phyloP scores from a whole-genome alignment of 2,329 filamentous ascomycete species.

The Fusarium liriodendri region DNA sequence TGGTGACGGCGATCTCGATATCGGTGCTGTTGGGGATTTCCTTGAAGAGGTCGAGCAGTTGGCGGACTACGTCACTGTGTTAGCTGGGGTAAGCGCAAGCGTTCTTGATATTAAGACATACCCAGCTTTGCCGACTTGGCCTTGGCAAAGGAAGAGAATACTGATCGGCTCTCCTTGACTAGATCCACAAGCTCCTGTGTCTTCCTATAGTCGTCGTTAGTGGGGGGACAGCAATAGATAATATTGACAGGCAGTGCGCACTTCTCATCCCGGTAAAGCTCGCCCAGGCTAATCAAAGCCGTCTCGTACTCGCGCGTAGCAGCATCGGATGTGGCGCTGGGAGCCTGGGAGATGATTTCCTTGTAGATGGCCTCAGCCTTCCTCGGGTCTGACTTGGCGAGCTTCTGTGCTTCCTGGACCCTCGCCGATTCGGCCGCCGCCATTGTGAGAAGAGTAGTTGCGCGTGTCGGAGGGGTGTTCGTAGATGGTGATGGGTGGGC shows the following conservation, averaged over 20 bases:
- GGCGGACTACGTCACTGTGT: constrained; percentile 74
- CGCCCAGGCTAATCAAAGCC: constrained; percentile 87
- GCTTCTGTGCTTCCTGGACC: constrained; percentile 89
- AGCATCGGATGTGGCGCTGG: constrained; percentile 83
- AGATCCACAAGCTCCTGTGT: constrained; percentile 88
- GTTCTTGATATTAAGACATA: constrained; percentile 58
- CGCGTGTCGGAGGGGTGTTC: constrained; percentile 14
- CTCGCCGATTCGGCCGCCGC: constrained; percentile 69
- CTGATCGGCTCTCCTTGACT: constrained; percentile 88
- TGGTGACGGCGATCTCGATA: constrained; percentile 93
- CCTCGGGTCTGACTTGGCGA: constrained; percentile 81
- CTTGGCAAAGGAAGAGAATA: constrained; percentile 96
- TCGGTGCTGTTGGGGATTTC: constrained; percentile 95
- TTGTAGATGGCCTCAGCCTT: constrained; percentile 92
- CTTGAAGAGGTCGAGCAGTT: constrained; percentile 94
- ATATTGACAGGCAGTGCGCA: constrained; percentile 55
- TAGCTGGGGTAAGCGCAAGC: constrained; percentile 22
- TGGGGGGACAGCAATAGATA: constrained; percentile 7
- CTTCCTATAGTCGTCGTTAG: constrained; percentile 65
- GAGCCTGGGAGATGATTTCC: constrained; percentile 86
- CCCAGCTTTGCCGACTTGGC: constrained; percentile 98
- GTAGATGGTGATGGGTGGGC: constrained; percentile 4
- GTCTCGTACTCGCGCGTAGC: constrained; percentile 92
- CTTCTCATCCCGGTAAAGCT: constrained; percentile 92
- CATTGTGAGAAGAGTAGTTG: constrained; percentile 53